Evolutionary conservation across 345 rosid genomes (phyloP).

Genomic region (Rhizophora mangle): DNA sequence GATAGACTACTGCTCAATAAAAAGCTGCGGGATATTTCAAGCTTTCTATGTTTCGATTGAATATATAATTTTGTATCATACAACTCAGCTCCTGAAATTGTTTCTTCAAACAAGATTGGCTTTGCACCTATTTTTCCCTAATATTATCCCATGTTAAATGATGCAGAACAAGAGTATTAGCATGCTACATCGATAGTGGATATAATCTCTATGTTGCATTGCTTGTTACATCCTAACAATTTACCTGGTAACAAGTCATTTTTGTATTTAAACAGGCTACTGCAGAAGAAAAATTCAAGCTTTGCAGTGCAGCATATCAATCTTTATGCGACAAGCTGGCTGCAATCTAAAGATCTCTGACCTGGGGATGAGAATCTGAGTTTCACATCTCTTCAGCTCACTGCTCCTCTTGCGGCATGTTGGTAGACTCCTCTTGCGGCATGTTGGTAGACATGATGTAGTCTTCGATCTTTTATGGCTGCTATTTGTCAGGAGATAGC

Average conservation of each 20-base stretch:
- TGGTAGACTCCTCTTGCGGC: not conserved
- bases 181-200: too few species aligned
- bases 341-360: conserved; percentile 24
- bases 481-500: too few species aligned
- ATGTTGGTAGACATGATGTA: not conserved
- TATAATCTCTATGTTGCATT: not conserved
- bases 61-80: too few species aligned
- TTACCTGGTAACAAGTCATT: not conserved
- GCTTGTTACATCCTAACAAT: not conserved
- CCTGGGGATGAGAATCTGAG: not conserved
- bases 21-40: not conserved
- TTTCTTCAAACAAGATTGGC: too few species aligned
- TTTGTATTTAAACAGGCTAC: conserved; percentile 37
- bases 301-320: conserved; percentile 72
- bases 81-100: too few species aligned
- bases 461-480: too few species aligned
- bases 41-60: not conserved
- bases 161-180: too few species aligned
- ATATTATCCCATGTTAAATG: too few species aligned
- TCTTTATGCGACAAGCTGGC: conserved; percentile 66
- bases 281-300: conserved; percentile 90
- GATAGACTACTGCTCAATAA: not conserved
- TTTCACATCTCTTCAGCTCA: not conserved
- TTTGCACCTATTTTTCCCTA: too few species aligned
- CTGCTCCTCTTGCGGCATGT: not conserved